Percentiles rank a stretch among this genome's conserved stretches.
Evolutionary conservation across 495 filamentous ascomycete genomes (phyloP).

Genomic region (Penicillium crystallinum): DNA sequence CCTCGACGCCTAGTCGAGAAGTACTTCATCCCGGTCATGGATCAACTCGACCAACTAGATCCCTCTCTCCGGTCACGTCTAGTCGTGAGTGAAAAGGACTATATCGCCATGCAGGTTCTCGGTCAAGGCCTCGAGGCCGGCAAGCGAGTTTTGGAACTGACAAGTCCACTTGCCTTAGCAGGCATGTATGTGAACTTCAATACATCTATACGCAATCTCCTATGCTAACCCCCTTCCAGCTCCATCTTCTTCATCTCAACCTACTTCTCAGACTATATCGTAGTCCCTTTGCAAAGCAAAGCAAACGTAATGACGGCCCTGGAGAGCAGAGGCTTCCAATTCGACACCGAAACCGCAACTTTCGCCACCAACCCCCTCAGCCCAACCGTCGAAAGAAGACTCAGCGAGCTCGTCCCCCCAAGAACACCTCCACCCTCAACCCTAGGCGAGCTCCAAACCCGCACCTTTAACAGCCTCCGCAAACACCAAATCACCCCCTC

Average conservation of each 20-base stretch:
- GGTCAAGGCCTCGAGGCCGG: constrained; percentile 87
- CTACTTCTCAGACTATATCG: constrained; percentile 95
- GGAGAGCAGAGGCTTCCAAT: constrained; percentile 75
- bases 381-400: constrained; percentile 22
- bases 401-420: constrained; percentile 43
- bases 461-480: constrained; percentile 73
- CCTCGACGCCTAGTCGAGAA: constrained; percentile 62
- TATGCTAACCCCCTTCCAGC: constrained; percentile 28
- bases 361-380: constrained; percentile 55
- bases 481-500: constrained; percentile 67
- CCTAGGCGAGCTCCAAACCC: constrained; percentile 69
- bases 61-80: constrained; percentile 45
- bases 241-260: constrained; percentile 98
- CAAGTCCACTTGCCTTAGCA: constrained; percentile 83
- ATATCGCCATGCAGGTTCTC: constrained; percentile 81
- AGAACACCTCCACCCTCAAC: constrained; percentile 73
- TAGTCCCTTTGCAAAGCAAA: constrained; percentile 74
- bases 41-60: constrained; percentile 32
- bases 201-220: neutral
- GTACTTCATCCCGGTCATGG: constrained; percentile 69
- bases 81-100: constrained; percentile 74
- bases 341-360: constrained; percentile 64
- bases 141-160: constrained; percentile 88
- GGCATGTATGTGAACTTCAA: constrained; percentile 59
- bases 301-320: constrained; percentile 69